These are phyloP conservation scores for Raphanus hybrid DNA, from an alignment of 441 rosid genomes.

Conservation along the genomic window DNA sequence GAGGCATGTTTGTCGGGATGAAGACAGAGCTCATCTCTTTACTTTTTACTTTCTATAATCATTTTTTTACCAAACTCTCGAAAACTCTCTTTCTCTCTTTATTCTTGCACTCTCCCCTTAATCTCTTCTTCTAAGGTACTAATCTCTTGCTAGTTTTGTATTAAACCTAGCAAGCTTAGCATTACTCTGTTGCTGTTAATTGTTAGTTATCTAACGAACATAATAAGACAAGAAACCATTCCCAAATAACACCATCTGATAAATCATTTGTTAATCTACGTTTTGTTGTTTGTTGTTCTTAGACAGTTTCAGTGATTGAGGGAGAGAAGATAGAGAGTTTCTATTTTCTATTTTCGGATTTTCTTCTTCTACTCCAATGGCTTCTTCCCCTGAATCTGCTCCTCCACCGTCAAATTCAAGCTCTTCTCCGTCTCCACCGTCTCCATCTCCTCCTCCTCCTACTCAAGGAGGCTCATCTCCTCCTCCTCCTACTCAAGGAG, in stretches of 20 bases:
- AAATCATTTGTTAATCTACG: constrained; percentile 1
- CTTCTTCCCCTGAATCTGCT: constrained; percentile 53
- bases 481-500: constrained; percentile 40
- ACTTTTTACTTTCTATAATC: constrained; percentile 26
- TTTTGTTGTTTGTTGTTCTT: constrained; percentile 14
- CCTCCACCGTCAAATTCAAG: constrained; percentile 48
- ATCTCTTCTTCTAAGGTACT: constrained; percentile 37
- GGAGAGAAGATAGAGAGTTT: constrained; percentile 39
- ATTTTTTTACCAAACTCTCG: constrained; percentile 19
- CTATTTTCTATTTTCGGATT: background rate
- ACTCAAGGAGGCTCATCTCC: constrained; percentile 31
- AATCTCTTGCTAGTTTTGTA: constrained; percentile 28
- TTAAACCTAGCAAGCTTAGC: constrained; percentile 19
- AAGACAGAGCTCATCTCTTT: constrained; percentile 34
- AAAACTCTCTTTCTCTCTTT: constrained; percentile 19
- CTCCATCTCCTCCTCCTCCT: constrained; percentile 49
- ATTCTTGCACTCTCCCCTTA: constrained; percentile 30
- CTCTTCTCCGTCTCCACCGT: constrained; percentile 51
- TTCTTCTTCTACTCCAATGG: constrained; percentile 35
- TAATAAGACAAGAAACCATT: constrained; percentile 19
- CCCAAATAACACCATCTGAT: constrained; percentile 11
- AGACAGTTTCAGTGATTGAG: constrained; percentile 33
- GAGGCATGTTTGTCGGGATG: constrained; percentile 45
- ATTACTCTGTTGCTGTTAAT: constrained; percentile 5
- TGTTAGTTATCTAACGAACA: constrained; percentile 15